Evolutionary conservation across 1,284 basidiomycete genomes (phyloP).

Genomic region (Heterobasidion occidentale): DNA sequence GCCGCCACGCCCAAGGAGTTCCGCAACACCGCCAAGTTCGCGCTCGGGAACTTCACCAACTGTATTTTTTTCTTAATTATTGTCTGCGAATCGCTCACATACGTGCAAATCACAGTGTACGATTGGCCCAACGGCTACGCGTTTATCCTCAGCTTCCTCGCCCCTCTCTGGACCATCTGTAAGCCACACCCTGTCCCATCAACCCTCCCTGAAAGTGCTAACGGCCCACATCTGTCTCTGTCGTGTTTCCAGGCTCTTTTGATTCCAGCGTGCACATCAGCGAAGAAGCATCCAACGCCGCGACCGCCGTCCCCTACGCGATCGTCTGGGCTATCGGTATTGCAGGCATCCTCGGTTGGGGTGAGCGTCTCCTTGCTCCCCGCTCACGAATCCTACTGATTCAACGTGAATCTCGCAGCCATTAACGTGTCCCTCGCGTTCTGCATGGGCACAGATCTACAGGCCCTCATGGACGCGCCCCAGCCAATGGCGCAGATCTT

Average conservation of each 20-base stretch:
- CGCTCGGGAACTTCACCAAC: conserved; percentile 49
- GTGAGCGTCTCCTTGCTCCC: conserved; percentile 26
- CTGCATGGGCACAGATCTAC: conserved; percentile 57
- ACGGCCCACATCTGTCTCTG: background rate
- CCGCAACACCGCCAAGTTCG: conserved; percentile 60
- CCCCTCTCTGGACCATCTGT: conserved; percentile 77
- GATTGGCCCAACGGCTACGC: conserved; percentile 65
- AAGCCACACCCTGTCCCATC: conserved; percentile 9
- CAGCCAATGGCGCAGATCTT: conserved; percentile 42
- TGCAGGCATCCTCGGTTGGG: conserved; percentile 61
- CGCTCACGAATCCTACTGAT: background rate
- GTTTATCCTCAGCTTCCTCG: conserved; percentile 69
- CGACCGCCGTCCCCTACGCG: conserved; percentile 64
- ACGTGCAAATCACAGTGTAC: conserved; percentile 33
- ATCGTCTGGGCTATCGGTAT: conserved; percentile 57
- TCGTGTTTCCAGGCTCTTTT: conserved; percentile 27
- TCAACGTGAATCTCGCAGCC: background rate
- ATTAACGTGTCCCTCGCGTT: conserved; percentile 56
- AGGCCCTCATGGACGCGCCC: conserved; percentile 44
- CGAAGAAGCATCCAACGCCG: conserved; percentile 71
- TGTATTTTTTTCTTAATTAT: conserved; percentile 9
- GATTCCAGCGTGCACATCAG: conserved; percentile 69
- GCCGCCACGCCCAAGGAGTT: conserved; percentile 59
- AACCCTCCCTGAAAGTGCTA: background rate
- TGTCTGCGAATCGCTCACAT: background rate